Percentiles rank a stretch among this genome's conserved stretches.
phyloP scores from a whole-genome alignment of 495 filamentous ascomycete species.

The Mytilinidion resinicola region DNA sequence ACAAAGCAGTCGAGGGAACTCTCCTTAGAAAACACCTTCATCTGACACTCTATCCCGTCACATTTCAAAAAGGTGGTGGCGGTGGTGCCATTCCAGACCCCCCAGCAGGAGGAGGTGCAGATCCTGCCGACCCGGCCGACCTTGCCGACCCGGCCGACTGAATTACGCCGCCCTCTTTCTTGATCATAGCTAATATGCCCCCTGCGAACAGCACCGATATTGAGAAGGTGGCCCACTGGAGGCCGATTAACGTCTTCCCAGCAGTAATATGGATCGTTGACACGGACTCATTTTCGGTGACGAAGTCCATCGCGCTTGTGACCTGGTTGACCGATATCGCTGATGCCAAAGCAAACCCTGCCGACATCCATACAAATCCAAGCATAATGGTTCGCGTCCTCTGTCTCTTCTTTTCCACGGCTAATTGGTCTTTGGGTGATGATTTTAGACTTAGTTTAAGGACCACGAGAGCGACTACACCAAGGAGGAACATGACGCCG shows the following conservation, averaged over 20 bases:
- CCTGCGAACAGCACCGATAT: conserved; percentile 1
- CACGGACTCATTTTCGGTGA: conserved; percentile 1
- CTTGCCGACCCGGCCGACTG: neutral
- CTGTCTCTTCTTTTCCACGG: neutral
- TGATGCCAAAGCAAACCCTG: conserved; percentile 3
- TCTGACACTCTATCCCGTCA: no score
- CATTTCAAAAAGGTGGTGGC: no score
- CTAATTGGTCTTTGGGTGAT: neutral
- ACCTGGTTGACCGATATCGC: neutral
- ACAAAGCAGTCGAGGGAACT: no score
- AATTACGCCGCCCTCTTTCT: neutral
- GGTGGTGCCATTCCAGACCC: neutral
- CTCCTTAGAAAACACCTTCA: no score
- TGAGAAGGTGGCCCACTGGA: conserved; percentile 3
- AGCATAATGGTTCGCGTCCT: neutral
- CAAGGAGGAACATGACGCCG: neutral
- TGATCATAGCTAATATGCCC: neutral
- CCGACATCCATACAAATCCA: conserved; percentile 1
- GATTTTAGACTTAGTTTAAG: conserved; percentile 4
- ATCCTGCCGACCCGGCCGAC: neutral
- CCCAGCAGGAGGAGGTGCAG: neutral
- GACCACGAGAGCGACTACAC: neutral
- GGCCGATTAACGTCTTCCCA: conserved; percentile 2
- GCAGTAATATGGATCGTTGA: conserved; percentile 1
- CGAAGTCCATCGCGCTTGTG: conserved; percentile 1